Evolutionary conservation across 1,139 yeast genomes (phyloP).

Genomic region (Debaryomyces subglobosus): DNA sequence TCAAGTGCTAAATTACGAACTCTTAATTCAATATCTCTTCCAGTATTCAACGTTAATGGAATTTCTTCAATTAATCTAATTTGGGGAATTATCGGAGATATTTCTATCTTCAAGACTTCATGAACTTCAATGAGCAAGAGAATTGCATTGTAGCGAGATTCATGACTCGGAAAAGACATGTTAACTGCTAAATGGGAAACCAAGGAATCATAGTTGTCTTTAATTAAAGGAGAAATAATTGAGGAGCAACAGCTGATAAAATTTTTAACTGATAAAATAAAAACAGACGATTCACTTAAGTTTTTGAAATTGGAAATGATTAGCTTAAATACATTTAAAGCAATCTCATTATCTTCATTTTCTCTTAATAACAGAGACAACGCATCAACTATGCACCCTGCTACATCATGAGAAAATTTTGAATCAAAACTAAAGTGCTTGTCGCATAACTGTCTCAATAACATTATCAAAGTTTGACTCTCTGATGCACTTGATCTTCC

Average conservation of each 20-base stretch:
- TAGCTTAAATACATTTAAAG: background rate
- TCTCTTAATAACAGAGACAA: conserved; percentile 55
- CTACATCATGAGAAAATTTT: conserved; percentile 20
- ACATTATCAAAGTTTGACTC: conserved; percentile 14
- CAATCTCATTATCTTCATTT: conserved; percentile 69
- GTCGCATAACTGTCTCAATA: conserved; percentile 17
- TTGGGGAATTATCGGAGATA: conserved; percentile 40
- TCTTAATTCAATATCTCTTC: conserved; percentile 75
- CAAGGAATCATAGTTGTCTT: background rate
- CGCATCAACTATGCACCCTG: conserved; percentile 44
- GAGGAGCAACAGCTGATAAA: conserved; percentile 14
- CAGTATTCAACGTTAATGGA: conserved; percentile 68
- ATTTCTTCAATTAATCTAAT: conserved; percentile 67
- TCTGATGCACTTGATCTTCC: conserved; percentile 13
- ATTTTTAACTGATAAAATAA: conserved; percentile 23
- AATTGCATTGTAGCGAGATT: conserved; percentile 50
- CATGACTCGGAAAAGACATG: conserved; percentile 48
- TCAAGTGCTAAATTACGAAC: conserved; percentile 61
- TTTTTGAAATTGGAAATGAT: conserved; percentile 15
- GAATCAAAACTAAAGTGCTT: conserved; percentile 15
- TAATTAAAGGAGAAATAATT: background rate
- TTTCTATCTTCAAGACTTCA: conserved; percentile 26
- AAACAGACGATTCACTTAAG: conserved; percentile 24
- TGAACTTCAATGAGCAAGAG: conserved; percentile 38
- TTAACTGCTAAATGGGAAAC: conserved; percentile 24